Conservation (phyloP, 2,329 filamentous ascomycete genomes). For the Alternaria rosae region DNA sequence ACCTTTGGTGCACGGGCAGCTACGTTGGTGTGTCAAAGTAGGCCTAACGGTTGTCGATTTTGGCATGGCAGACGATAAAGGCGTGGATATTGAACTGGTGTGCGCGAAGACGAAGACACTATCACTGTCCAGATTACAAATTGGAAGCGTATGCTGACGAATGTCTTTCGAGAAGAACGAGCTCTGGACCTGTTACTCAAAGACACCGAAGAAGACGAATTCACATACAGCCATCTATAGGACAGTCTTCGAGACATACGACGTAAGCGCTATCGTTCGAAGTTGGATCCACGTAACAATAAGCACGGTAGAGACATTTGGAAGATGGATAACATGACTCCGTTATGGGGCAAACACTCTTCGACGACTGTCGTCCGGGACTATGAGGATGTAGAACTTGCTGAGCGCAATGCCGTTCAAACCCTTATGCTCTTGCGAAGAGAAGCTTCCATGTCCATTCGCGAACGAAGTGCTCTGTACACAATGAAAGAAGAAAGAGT, state of each 20-base stretch:
- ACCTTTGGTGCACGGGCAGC: background rate
- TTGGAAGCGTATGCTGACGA: constrained; percentile 1
- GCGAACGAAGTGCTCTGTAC: background rate
- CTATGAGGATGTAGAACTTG: background rate
- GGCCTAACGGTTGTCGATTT: background rate
- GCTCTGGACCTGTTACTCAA: background rate
- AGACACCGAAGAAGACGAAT: background rate
- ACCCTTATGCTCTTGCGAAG: background rate
- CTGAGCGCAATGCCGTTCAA: background rate
- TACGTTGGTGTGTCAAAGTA: constrained; percentile 1
- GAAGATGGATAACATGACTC: background rate
- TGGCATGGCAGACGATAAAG: background rate
- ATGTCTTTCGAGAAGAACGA: background rate
- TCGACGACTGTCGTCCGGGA: background rate
- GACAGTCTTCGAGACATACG: background rate
- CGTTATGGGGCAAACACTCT: background rate
- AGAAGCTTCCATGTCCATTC: background rate
- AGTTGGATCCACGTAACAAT: background rate
- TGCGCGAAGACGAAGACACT: background rate
- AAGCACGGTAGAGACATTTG: background rate
- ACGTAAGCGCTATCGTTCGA: background rate
- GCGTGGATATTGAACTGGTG: background rate
- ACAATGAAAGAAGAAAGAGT: background rate
- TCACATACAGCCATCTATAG: background rate
- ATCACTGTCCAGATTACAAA: background rate